phyloP scores from a whole-genome alignment of 1,284 basidiomycete genomes.

The Megacollybia platyphylla region DNA sequence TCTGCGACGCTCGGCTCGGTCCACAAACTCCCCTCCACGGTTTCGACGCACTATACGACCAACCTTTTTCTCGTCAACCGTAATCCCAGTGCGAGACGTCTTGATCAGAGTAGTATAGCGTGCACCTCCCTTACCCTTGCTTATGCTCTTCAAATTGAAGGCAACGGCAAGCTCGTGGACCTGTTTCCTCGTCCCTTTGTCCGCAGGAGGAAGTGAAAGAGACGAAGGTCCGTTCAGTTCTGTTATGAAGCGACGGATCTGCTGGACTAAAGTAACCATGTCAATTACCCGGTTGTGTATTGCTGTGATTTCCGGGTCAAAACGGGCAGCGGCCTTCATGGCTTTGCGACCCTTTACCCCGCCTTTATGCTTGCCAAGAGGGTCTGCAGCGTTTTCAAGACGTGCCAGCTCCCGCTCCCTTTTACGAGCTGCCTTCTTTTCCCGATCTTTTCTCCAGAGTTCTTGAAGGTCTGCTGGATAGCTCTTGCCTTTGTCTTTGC shows the following conservation, averaged over 20 bases:
- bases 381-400: slow-evolving; percentile 42
- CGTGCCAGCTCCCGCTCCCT: slow-evolving; percentile 46
- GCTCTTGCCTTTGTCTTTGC: slow-evolving; percentile 46
- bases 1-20: slow-evolving; percentile 13
- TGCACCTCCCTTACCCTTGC: slow-evolving; percentile 51
- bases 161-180: slow-evolving; percentile 70
- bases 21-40: slow-evolving; percentile 18
- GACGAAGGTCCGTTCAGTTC: slow-evolving; percentile 34
- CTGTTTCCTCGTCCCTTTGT: slow-evolving; percentile 53
- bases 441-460: slow-evolving; percentile 74
- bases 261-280: slow-evolving; percentile 44
- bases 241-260: slow-evolving; percentile 59
- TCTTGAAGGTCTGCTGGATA: slow-evolving; percentile 53
- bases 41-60: slow-evolving; percentile 33
- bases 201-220: slow-evolving; percentile 67
- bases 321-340: slow-evolving; percentile 37
- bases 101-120: slow-evolving; percentile 63
- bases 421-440: slow-evolving; percentile 73
- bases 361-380: slow-evolving; percentile 39
- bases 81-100: slow-evolving; percentile 42
- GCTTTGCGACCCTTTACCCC: slow-evolving; percentile 61
- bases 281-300: slow-evolving; percentile 42
- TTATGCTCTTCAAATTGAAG: slow-evolving; percentile 68
- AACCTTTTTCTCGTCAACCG: slow-evolving; percentile 39
- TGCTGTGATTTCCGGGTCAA: slow-evolving; percentile 29